phyloP scores from a whole-genome alignment of 2,329 filamentous ascomycete genomes.

The Penicillium sp. region DNA sequence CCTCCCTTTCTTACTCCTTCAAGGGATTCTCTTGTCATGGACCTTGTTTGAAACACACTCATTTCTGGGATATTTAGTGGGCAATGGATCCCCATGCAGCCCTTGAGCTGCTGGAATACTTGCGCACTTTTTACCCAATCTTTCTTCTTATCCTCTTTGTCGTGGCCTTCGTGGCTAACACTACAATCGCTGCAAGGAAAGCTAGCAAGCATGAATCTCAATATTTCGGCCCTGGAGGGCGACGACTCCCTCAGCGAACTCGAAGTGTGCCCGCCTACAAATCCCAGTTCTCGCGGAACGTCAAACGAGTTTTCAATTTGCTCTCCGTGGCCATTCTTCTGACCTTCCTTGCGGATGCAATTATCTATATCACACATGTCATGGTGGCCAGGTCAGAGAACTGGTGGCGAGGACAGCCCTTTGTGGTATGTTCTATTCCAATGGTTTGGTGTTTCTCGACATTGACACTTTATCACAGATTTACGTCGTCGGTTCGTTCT shows the following conservation, averaged over 20 bases:
- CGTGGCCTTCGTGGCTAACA: conserved; percentile 59
- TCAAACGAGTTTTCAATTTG: conserved; percentile 73
- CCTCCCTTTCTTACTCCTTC: conserved; percentile 10
- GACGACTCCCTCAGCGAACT: conserved; percentile 71
- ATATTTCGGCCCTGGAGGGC: conserved; percentile 77
- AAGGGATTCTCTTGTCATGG: conserved; percentile 30
- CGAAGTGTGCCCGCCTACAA: conserved; percentile 50
- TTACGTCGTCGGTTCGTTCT: conserved; percentile 79
- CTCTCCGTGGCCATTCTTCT: conserved; percentile 67
- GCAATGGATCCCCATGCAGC: conserved; percentile 41
- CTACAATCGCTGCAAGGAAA: conserved; percentile 54
- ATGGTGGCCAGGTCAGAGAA: conserved; percentile 62
- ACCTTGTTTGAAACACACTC: conserved; percentile 26
- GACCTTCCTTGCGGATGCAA: conserved; percentile 73
- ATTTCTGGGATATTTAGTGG: conserved; percentile 9
- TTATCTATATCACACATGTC: conserved; percentile 71
- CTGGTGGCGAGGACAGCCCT: conserved; percentile 81
- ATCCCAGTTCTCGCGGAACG: conserved; percentile 59
- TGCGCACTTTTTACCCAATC: conserved; percentile 62
- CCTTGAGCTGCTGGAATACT: conserved; percentile 44
- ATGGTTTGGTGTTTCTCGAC: neutral
- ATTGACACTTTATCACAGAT: conserved; percentile 55
- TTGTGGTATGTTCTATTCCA: conserved; percentile 59
- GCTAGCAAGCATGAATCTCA: conserved; percentile 48
- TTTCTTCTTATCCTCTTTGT: conserved; percentile 64